Base-by-base conservation (phyloP, 805 yeast genomes). In the Blastobotrys chiropterorum region DNA sequence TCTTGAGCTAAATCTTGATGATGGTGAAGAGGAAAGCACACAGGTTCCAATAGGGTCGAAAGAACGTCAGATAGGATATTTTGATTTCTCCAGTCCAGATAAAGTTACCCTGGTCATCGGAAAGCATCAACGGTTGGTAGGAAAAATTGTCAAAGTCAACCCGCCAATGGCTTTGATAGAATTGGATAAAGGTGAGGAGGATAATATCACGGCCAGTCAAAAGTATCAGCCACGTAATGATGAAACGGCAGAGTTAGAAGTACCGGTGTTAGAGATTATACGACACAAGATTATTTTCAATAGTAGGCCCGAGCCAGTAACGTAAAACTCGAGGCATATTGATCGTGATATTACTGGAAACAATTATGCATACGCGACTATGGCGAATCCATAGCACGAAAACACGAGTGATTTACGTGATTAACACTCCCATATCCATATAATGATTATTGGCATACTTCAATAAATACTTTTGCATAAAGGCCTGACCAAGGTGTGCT, bases 271-370 rank as follows among this genome's bases (percentile, higher is more conserved):
- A 6, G 62, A 58, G 47, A 48, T 59, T 13, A 52, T 59, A 19
- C 51, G 46, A 26, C 57, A 59, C 38, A 59, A 59, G 49, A 39
- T 59, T 2, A 39, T 56, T 41, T 59, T 59, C 47, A 48, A 44
- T 17, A 30, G 52, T 6, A 55, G 60, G 34, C 62, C 62, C 2
- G 62, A 59, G 46, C 62, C 62, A 1, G 48, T 59, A 15, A 54
- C 56, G 8, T 49, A 30, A 14, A 17, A 11, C 4, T 38, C 38
- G 38, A 7, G 11, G 38, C 38, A 30, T 7, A 13, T 30, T 13
- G 38, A 30, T 30, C 14, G 40, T n/a, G 40, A 38, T 16, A 11
- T n/a, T n/a, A n/a, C n/a, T n/a, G n/a, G n/a, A n/a, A n/a, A n/a
- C n/a, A n/a, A n/a, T n/a, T n/a, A n/a, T n/a, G n/a, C n/a, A n/a